Evolutionary conservation across 768 basidiomycete genomes (phyloP).

Genomic region (Candolleomyces efflorescens): DNA sequence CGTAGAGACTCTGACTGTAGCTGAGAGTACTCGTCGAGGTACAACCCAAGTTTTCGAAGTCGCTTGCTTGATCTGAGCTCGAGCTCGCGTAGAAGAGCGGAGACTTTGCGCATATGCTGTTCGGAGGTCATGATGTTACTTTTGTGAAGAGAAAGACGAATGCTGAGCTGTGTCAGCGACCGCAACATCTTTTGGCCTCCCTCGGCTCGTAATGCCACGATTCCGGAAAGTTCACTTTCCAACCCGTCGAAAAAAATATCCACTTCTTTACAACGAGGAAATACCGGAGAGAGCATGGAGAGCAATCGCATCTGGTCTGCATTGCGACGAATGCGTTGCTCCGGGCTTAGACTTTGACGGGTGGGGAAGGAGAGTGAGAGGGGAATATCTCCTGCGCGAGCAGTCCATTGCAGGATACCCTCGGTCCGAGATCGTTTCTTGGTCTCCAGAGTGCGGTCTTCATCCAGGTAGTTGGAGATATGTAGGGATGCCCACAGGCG

Average conservation of each 20-base stretch:
- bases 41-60: not conserved
- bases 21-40: not conserved
- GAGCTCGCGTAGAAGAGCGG: not conserved
- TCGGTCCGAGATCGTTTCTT: not conserved
- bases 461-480: not conserved
- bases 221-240: too few relatives aligned
- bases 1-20: not conserved
- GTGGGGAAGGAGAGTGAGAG: not conserved
- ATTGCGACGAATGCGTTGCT: not conserved
- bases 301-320: not conserved
- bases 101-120: not conserved
- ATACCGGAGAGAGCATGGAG: not conserved
- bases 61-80: not conserved
- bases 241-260: not conserved
- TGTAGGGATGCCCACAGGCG: constrained; percentile 8
- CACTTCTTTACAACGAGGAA: not conserved
- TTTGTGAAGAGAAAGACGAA: not conserved
- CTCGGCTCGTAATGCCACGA: not conserved
- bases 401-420: not conserved
- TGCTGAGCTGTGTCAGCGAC: not conserved
- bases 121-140: not conserved
- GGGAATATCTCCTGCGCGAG: not conserved
- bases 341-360: not conserved
- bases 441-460: not conserved
- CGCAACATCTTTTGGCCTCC: not conserved